Conservation (phyloP, 495 filamentous ascomycete genomes). For the Penicillium salamii region DNA sequence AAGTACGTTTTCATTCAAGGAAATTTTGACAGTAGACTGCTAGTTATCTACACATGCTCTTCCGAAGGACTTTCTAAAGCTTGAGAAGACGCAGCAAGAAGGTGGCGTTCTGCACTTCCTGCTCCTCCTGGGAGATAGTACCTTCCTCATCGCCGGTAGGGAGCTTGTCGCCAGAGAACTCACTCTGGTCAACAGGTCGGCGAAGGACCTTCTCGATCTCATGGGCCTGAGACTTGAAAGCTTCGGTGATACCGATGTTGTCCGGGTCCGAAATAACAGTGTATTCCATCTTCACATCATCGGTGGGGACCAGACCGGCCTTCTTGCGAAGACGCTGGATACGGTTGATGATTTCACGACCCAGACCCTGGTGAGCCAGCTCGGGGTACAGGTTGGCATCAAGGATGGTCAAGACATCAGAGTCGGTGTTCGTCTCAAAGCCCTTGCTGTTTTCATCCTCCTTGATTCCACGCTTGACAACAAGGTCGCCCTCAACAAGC, state of each 20-base stretch:
- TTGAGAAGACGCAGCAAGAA: slow-evolving; percentile 81
- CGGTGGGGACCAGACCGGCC: slow-evolving; percentile 74
- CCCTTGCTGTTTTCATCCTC: slow-evolving; percentile 63
- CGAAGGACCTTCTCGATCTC: slow-evolving; percentile 77
- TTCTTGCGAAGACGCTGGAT: slow-evolving; percentile 80
- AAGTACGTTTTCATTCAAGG: slow-evolving; percentile 10
- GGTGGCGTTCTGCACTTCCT: slow-evolving; percentile 83
- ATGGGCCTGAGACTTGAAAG: slow-evolving; percentile 65
- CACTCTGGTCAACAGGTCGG: slow-evolving; percentile 74
- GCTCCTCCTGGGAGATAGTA: slow-evolving; percentile 79
- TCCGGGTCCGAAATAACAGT: slow-evolving; percentile 71
- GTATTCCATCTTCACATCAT: slow-evolving; percentile 86
- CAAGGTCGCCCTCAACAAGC: slow-evolving; percentile 75
- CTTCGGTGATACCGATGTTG: slow-evolving; percentile 67
- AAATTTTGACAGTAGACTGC: slow-evolving; percentile 6
- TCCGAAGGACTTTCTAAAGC: slow-evolving; percentile 47
- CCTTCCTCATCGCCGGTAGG: slow-evolving; percentile 53
- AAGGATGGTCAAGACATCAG: slow-evolving; percentile 79
- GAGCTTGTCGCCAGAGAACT: slow-evolving; percentile 60
- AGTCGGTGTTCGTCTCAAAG: slow-evolving; percentile 81
- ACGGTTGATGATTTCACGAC: slow-evolving; percentile 79
- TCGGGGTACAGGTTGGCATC: slow-evolving; percentile 71
- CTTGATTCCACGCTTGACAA: slow-evolving; percentile 76
- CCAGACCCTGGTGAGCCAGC: slow-evolving; percentile 70
- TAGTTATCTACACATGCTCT: slow-evolving; percentile 10